Percentiles rank a stretch among this genome's conserved stretches.
Evolutionary conservation across 805 yeast genomes (phyloP).

Genomic region (Ogataea paraovalis): DNA sequence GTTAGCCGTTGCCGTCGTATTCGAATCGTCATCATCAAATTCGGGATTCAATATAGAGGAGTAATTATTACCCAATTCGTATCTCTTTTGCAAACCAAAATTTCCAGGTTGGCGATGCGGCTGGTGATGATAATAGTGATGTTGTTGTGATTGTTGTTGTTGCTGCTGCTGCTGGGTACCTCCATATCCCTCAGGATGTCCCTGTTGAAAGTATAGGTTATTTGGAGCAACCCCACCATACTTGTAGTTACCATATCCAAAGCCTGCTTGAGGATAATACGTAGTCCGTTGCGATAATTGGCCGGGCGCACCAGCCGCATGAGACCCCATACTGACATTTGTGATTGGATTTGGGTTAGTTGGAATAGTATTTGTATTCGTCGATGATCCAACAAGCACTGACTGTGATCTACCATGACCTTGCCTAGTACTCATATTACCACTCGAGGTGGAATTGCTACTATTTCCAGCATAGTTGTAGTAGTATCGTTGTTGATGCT

Average conservation of each 20-base stretch:
- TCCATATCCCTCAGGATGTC: background rate
- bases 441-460: background rate
- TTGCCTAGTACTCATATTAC: background rate
- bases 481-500: background rate
- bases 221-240: background rate
- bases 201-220: background rate
- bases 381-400: background rate
- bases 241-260: background rate
- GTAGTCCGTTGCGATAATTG: background rate
- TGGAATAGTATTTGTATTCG: background rate
- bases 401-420: background rate
- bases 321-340: background rate
- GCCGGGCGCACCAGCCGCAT: too few relatives aligned
- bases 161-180: background rate
- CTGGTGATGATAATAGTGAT: slow-evolving; percentile 5
- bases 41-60: slow-evolving; percentile 24
- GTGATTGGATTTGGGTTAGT: background rate
- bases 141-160: background rate
- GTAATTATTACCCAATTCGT: slow-evolving; percentile 24
- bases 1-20: background rate
- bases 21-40: slow-evolving; percentile 12
- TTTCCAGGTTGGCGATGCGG: background rate
- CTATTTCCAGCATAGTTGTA: background rate
- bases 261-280: background rate
- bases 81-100: slow-evolving; percentile 4